These are phyloP conservation scores for Crotalaria pallida DNA, from an alignment of 306 rosid species.

Conservation along the genomic window DNA sequence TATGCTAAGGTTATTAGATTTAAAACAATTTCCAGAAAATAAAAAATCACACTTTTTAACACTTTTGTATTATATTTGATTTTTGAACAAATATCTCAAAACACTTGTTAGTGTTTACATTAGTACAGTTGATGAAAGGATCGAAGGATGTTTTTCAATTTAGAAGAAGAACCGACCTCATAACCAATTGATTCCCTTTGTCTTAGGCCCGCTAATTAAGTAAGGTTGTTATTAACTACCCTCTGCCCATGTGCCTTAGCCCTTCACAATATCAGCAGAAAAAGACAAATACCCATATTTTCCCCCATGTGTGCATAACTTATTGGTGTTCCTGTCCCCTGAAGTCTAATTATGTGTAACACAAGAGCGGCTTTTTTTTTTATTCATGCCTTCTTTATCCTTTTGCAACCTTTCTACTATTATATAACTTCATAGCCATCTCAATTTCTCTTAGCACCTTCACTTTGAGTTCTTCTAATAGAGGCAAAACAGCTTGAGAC, in stretches of 20 bases:
- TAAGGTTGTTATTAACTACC: too few species aligned
- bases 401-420: not conserved
- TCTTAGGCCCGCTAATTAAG: conserved; percentile 54
- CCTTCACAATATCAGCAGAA: conserved; percentile 38
- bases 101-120: too few species aligned
- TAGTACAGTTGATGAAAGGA: not conserved
- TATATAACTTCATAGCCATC: conserved; percentile 43
- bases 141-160: not conserved
- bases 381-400: conserved; percentile 22
- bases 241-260: conserved; percentile 60
- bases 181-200: not conserved
- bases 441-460: not conserved
- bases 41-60: too few species aligned
- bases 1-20: too few species aligned
- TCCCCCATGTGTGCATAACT: conserved; percentile 24
- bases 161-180: conserved; percentile 29
- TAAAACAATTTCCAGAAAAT: too few species aligned
- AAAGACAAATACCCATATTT: conserved; percentile 27
- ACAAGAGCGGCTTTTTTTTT: conserved; percentile 36
- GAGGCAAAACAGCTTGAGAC: not conserved
- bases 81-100: too few species aligned
- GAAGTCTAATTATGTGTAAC: conserved; percentile 19
- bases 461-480: not conserved
- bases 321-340: conserved; percentile 19
- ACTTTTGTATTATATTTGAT: too few species aligned